A percentile compares a stretch with the other conserved stretches of the same genome.
Evolutionary conservation across 1,284 basidiomycete species (phyloP).

Genomic region (Cutaneotrichosporon sp.): DNA sequence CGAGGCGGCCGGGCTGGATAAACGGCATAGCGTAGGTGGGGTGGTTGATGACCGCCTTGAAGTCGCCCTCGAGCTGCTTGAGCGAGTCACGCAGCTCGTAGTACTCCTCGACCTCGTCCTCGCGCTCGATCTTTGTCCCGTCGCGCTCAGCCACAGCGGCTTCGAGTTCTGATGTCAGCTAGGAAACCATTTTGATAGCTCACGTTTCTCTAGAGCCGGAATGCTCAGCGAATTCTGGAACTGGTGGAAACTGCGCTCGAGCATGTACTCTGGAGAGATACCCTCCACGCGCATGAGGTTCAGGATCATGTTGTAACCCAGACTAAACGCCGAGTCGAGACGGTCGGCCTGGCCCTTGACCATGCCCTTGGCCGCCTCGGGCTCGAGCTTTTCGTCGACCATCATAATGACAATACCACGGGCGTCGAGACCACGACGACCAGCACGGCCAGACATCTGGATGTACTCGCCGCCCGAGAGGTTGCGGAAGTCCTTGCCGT

Average conservation of each 20-base stretch:
- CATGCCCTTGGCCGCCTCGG: conserved; percentile 87
- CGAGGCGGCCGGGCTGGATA: conserved; percentile 83
- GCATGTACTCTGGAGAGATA: conserved; percentile 97
- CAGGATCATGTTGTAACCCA: conserved; percentile 99
- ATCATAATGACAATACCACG: conserved; percentile 99
- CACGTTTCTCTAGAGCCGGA: conserved; percentile 79
- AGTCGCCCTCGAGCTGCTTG: conserved; percentile 77
- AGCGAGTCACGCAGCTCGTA: conserved; percentile 87
- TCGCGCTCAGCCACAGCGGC: conserved; percentile 67
- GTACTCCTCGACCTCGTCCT: conserved; percentile 79
- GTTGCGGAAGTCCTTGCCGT: conserved; percentile 90
- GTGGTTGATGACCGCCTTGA: conserved; percentile 87
- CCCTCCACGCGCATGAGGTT: conserved; percentile 99
- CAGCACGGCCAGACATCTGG: conserved; percentile 98
- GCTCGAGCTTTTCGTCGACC: conserved; percentile 98
- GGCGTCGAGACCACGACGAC: conserved; percentile 93
- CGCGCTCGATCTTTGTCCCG: conserved; percentile 70
- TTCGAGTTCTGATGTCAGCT: conserved; percentile 58
- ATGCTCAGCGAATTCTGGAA: conserved; percentile 92
- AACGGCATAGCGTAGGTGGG: conserved; percentile 91
- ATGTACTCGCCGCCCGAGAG: conserved; percentile 79
- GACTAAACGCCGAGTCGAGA: conserved; percentile 95
- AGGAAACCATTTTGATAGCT: conserved; percentile 28
- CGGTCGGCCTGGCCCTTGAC: conserved; percentile 97
- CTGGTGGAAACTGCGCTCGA: conserved; percentile 96